A percentile compares a stretch with the other conserved stretches of the same genome.
These are phyloP conservation scores for Daedaleopsis nitida DNA, from an alignment of 768 basidiomycete genomes.

Conservation along the genomic window DNA sequence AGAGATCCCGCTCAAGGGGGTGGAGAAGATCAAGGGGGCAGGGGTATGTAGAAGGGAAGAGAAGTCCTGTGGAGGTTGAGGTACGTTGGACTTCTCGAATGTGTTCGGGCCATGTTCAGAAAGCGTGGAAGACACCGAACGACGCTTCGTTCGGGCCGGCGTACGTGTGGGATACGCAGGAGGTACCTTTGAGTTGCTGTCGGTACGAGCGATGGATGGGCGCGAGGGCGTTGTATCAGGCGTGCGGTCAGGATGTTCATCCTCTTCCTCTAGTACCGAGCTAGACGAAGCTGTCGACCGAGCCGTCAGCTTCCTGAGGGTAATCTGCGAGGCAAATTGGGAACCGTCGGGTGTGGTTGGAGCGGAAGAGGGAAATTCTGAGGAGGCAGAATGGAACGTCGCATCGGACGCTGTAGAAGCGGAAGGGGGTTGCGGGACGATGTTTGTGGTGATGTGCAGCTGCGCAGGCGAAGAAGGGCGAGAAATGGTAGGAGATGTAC, in stretches of 20 bases:
- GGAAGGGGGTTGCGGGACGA: conserved; percentile 33
- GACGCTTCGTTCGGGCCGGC: conserved; percentile 92
- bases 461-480: conserved; percentile 36
- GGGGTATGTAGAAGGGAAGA: conserved; percentile 61
- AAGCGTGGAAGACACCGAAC: conserved; percentile 88
- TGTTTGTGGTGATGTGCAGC: conserved; percentile 26
- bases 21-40: conserved; percentile 85
- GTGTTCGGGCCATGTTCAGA: conserved; percentile 55
- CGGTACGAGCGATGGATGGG: conserved; percentile 28
- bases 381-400: conserved; percentile 58
- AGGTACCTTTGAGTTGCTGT: conserved; percentile 39
- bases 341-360: conserved; percentile 60
- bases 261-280: conserved; percentile 54
- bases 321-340: conserved; percentile 36
- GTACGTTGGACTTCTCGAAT: conserved; percentile 43
- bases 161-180: conserved; percentile 76
- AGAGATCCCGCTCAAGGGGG: conserved; percentile 74
- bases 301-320: conserved; percentile 49
- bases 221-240: conserved; percentile 29
- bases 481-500: conserved; percentile 27
- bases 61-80: conserved; percentile 56
- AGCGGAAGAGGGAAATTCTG: conserved; percentile 52
- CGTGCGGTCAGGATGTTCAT: conserved; percentile 19
- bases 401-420: conserved; percentile 49
- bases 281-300: conserved; percentile 35